Percentiles rank a stretch among this genome's conserved stretches.
Conservation (phyloP, 1,284 basidiomycete species). For the Fomitopsis palustris region DNA sequence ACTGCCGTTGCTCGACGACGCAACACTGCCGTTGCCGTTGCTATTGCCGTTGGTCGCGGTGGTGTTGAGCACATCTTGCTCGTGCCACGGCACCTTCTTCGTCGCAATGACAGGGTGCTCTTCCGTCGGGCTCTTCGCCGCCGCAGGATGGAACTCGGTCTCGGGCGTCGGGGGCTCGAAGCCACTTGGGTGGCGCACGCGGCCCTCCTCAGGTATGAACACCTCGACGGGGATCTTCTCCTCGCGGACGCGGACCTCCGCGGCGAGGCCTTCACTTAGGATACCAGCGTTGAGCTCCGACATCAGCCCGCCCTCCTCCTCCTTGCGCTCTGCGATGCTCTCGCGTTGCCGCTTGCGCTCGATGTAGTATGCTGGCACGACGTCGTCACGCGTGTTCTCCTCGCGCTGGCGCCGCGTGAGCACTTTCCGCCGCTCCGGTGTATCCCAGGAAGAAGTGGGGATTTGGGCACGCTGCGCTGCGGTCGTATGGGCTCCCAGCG, state of each 20-base stretch:
- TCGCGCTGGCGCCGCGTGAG: slow-evolving; percentile 9
- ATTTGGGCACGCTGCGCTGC: slow-evolving; percentile 11
- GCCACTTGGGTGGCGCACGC: slow-evolving; percentile 21
- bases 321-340: slow-evolving; percentile 25
- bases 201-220: slow-evolving; percentile 17
- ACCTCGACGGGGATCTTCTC: slow-evolving; percentile 31
- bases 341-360: slow-evolving; percentile 27
- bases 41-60: neutral
- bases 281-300: slow-evolving; percentile 26
- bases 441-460: slow-evolving; percentile 13
- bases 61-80: neutral
- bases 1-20: slow-evolving; percentile 2
- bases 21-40: neutral
- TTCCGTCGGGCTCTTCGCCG: slow-evolving; percentile 21
- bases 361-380: slow-evolving; percentile 25
- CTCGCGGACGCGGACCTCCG: slow-evolving; percentile 21
- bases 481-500: neutral
- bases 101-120: slow-evolving; percentile 9
- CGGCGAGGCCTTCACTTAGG: slow-evolving; percentile 25
- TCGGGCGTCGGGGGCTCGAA: slow-evolving; percentile 23
- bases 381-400: slow-evolving; percentile 17
- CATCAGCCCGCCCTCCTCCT: slow-evolving; percentile 28
- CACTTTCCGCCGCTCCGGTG: slow-evolving; percentile 14
- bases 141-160: slow-evolving; percentile 27
- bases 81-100: slow-evolving; percentile 16